These are phyloP conservation scores for Corylus avellana DNA, from an alignment of 306 rosid genomes.

Conservation along the genomic window DNA sequence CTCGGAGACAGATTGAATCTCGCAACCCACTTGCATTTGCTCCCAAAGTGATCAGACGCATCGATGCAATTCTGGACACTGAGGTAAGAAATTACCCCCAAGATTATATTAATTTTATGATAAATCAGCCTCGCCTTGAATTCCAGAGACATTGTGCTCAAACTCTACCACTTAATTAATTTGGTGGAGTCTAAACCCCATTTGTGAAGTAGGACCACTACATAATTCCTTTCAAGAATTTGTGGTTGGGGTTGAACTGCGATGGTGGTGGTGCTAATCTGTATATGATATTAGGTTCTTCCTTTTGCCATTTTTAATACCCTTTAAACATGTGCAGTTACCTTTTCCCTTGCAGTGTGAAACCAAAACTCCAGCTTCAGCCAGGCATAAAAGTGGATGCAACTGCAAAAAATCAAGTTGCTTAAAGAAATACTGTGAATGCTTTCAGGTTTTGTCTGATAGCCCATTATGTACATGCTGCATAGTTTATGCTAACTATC, in stretches of 20 bases:
- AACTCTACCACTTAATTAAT: neutral
- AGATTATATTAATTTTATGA: neutral
- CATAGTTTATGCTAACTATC: conserved; percentile 25
- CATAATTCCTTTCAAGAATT: neutral
- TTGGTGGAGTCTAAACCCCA: conserved; percentile 5
- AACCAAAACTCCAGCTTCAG: conserved; percentile 79
- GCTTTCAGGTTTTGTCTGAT: conserved; percentile 64
- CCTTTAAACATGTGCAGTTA: conserved; percentile 10
- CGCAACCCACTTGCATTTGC: conserved; percentile 94
- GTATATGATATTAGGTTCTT: neutral
- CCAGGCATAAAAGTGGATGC: conserved; percentile 81
- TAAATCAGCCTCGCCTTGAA: neutral
- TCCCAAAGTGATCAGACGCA: conserved; percentile 72
- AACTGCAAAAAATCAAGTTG: conserved; percentile 93
- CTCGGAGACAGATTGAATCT: conserved; percentile 79
- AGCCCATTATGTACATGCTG: neutral
- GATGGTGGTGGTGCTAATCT: conserved; percentile 7
- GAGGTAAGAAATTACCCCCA: conserved; percentile 51
- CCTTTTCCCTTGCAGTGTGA: conserved; percentile 54
- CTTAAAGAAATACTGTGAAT: conserved; percentile 80
- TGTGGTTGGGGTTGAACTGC: neutral
- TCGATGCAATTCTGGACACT: conserved; percentile 57
- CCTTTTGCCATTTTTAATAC: neutral
- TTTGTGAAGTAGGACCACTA: neutral
- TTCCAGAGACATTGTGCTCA: neutral